Base-by-base conservation (phyloP, 306 rosid species). In the Myrica gale region DNA sequence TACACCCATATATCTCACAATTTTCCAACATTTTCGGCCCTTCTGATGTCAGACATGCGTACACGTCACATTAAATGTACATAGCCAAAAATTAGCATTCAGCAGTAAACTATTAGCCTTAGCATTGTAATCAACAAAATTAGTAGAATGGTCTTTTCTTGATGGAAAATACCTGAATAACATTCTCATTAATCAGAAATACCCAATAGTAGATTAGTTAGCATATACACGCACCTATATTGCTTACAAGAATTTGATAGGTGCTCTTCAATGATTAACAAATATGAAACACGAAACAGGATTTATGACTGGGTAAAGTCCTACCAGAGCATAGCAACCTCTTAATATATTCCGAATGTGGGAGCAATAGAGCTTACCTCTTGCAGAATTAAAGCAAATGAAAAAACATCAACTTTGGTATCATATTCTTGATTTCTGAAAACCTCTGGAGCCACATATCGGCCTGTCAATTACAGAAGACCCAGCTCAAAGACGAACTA, bases 331-430 rank as follows among this genome's bases (percentile, higher is more conserved):
- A 23, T 23, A 57, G 51, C 19, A 48, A 70, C 74, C 73, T 60
- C 66, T 57, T 66, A 47, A 73, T 21, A 39, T 72, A 39, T 72
- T 44, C 53, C 20, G 65, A 76, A 48, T 9, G 66, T 50, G 26
- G 73, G 67, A 78, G 76, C 68, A 17, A 65, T 9, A 42, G 70
- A 66, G 70, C 39, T 78, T 92, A 92, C 97, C 98, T 92, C 97
- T 87, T 92, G 97, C 69, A 95, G 83, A 81, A 95, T 92, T 79
- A 92, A 81, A 56, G 96, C 96, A 83, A 95, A 95, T 48, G 97
- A 92, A 89, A 89, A 94, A 8, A 95, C 96, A 80, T 95, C 98
- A 77, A 92, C 97, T 89, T 95, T 95, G n/a, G 97, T 95, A 78
- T 82, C 98, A 78, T 92, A 95, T 84, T 89, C 96, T 78, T 83